A percentile compares a stretch with the other conserved stretches of the same genome.
These are phyloP conservation scores for Cinnamomum chago DNA, from an alignment of 164 flowering plant species.

Conservation along the genomic window DNA sequence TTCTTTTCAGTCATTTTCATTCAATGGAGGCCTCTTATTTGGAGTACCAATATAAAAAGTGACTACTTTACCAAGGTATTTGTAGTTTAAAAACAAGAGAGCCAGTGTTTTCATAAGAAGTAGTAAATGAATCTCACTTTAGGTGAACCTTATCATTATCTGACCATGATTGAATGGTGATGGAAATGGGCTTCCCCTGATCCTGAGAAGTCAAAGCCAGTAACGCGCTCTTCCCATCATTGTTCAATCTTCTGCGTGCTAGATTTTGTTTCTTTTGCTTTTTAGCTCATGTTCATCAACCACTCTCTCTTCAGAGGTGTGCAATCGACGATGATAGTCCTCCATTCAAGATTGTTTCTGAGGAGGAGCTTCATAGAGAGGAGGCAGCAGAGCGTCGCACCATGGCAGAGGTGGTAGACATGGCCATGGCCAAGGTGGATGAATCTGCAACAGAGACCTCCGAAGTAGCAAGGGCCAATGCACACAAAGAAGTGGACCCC, in stretches of 20 bases:
- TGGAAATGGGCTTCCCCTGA: too few species aligned
- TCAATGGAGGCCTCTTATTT: background rate
- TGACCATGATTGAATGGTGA: background rate
- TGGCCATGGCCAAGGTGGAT: background rate
- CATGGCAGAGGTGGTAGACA: background rate
- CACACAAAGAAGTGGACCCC: background rate
- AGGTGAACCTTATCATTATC: background rate
- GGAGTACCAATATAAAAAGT: too few species aligned
- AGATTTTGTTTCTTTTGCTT: too few species aligned
- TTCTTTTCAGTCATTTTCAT: background rate
- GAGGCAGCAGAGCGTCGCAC: slow-evolving; percentile 2
- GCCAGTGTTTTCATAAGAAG: background rate
- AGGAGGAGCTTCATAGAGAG: slow-evolving; percentile 9
- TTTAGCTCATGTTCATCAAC: background rate
- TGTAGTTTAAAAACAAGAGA: too few species aligned
- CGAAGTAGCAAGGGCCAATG: background rate
- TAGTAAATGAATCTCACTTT: background rate
- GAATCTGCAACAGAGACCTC: background rate
- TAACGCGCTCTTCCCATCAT: too few species aligned
- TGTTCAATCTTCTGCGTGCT: too few species aligned
- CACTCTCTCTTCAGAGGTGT: slow-evolving; percentile 41
- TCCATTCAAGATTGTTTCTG: slow-evolving; percentile 13
- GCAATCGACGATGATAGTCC: slow-evolving; percentile 48
- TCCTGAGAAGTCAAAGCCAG: too few species aligned
- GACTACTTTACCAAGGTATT: too few species aligned